Evolutionary conservation across 805 yeast genomes (phyloP), one percentile per base, ranked within the genome.

Genomic region (Groenewaldozyma tartarivorans): DNA sequence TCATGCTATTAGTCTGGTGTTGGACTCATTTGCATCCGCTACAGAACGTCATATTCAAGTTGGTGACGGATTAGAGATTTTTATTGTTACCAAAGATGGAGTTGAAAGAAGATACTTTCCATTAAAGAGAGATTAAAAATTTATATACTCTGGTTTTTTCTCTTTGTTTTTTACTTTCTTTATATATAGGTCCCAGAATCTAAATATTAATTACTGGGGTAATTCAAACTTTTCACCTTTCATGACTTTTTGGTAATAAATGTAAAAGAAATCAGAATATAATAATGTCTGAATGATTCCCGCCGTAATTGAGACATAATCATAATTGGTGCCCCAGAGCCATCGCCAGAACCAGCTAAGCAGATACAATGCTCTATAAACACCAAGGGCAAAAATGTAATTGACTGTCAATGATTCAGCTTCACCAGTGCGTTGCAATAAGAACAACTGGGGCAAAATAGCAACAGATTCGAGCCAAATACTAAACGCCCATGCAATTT

Each of bases 41-140:
- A 90, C 97, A 16, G 98, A 92, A 67, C 82, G 98, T 72, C 97
- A 92, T 64, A 92, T 92, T 53, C 94, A 88, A 52, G 97, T 92
- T 40, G 98, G 98, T 68, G 98, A 92, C 68, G 94, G 92, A 4
- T 72, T 92, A 48, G 95, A 92, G 63, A 80, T 92, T 37, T 68
- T 82, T 49, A 83, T 92, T 52, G 88, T 90, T 44, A 86, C 96
- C 11, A 88, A 87, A 60, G 95, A 87, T 19, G 98, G 98, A 39
- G 84, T 86, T 37, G 74, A 80, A 65, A 78, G 74, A 33, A 94
- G 85, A 60, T 81, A 75, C 63, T 81, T 66, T 60, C 94, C 94
- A 44, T 71, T 92, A 61, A 86, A 92, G 74, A 79, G 82, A 61
- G 97, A 90, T 20, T 26, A 34, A 15, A 19, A 15, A 32, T 24